Evolutionary conservation across 306 rosid genomes (phyloP).

Genomic region (Pueraria montana): DNA sequence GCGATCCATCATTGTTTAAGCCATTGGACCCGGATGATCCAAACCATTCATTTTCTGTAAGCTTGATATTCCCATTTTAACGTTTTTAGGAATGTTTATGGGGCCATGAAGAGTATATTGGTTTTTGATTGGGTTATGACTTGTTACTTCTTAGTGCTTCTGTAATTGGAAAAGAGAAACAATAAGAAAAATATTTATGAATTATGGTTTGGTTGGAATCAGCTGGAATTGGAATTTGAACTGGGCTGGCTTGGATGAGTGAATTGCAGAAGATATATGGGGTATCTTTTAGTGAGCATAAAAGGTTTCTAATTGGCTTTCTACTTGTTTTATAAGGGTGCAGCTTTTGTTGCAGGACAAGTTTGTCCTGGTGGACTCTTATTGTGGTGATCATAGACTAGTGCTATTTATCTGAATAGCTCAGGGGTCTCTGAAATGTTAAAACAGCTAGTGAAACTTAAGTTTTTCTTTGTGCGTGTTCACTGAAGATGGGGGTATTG

Average conservation of each 20-base stretch:
- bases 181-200: not conserved
- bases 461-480: not conserved
- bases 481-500: not conserved
- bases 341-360: constrained; percentile 8
- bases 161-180: constrained; percentile 21
- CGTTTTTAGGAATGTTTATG: not conserved
- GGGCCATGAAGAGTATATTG: not conserved
- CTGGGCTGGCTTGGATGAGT: constrained; percentile 50
- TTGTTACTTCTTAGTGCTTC: not conserved
- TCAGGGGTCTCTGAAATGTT: constrained; percentile 14
- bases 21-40: constrained; percentile 56
- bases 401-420: constrained; percentile 30
- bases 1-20: constrained; percentile 41
- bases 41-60: constrained; percentile 64
- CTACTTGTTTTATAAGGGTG: constrained; percentile 3
- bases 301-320: not conserved
- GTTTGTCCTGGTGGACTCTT: constrained; percentile 11
- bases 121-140: constrained; percentile 31
- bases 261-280: constrained; percentile 20
- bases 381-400: constrained; percentile 1
- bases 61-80: constrained; percentile 43
- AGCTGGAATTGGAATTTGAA: constrained; percentile 40
- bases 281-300: constrained; percentile 30
- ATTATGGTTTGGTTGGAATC: constrained; percentile 32
- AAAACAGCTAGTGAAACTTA: not conserved